Evolutionary conservation across 1,139 yeast species (phyloP).

Genomic region (Wickerhamomyces sp.): DNA sequence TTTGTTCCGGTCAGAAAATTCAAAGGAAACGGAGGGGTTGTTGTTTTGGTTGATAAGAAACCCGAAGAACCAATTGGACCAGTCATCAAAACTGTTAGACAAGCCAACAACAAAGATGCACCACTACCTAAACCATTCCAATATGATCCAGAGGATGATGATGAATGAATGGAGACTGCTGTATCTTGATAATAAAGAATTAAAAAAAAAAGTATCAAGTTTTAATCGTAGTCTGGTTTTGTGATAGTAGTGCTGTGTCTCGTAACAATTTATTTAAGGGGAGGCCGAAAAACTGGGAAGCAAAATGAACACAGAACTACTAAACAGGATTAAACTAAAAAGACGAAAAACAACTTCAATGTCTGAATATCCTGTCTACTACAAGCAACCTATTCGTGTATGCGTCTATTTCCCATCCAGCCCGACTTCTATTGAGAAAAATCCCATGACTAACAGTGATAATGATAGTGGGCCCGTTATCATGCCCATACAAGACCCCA

Average conservation of each 20-base stretch:
- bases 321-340: neutral
- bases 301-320: neutral
- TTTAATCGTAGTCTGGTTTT: neutral
- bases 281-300: neutral
- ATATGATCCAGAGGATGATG: conserved; percentile 17
- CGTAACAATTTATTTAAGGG: neutral
- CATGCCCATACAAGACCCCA: conserved; percentile 80
- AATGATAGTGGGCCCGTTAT: conserved; percentile 63
- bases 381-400: conserved; percentile 60
- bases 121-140: conserved; percentile 84
- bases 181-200: neutral
- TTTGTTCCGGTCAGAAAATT: conserved; percentile 80
- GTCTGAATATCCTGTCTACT: conserved; percentile 46
- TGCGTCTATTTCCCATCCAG: conserved; percentile 24
- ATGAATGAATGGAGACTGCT: neutral
- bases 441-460: too few species aligned
- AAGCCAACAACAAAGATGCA: conserved; percentile 75
- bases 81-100: conserved; percentile 80
- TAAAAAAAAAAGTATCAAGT: neutral
- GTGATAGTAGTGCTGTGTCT: neutral
- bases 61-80: conserved; percentile 60
- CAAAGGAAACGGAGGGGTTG: conserved; percentile 76
- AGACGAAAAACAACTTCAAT: conserved; percentile 1
- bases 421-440: too few species aligned
- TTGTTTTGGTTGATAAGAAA: conserved; percentile 66